Evolutionary conservation across 495 filamentous ascomycete genomes (phyloP), one percentile per base, ranked within the genome.

Genomic region (Penicillium tannophilum): DNA sequence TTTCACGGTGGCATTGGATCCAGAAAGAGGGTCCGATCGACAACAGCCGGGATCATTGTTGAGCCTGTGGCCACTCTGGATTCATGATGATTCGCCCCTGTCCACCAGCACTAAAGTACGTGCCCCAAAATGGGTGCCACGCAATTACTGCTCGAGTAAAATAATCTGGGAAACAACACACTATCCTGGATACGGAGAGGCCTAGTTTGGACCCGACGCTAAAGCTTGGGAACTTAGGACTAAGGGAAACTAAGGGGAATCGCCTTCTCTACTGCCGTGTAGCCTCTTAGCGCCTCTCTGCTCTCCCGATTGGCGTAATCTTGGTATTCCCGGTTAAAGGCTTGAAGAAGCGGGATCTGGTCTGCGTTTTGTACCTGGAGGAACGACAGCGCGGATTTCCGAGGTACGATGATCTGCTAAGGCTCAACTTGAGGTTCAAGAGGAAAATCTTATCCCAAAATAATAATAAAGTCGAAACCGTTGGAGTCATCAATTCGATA

Each of bases 21-120:
- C 44, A 36, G 35, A 54, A 50, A 48, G 43, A 61, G 46, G 53
- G 43, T 56, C 56, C 55, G 58, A 67, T 62, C 61, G 55, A 64
- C 52, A 24, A 39, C 52, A 23, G 26, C 26, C 42, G 19, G 47
- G 53, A 53, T 55, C 46, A 52, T 23, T 58, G 42, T 42, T 60
- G 39, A 46, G 41, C 28, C 26, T 54, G 53, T 39, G 50, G 16
- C 47, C 6, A 44, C 23, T 59, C 20, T 23, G 20, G 65, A 66
- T 54, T 68, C 65, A 63, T 50, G 55, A 50, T 55, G 52, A 54
- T 54, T 46, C 35, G 31, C 35, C 43, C 45, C 55, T 54, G 35
- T 48, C 36, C 33, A 16, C n/a, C n/a, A 17, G 10, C 46, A 53
- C 52, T 54, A 41, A 54, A 54, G 52, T 49, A 20, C 50, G 31